Evolutionary conservation across 23 red algal species (phyloP).

Genomic region (Gracilaria gracilis): DNA sequence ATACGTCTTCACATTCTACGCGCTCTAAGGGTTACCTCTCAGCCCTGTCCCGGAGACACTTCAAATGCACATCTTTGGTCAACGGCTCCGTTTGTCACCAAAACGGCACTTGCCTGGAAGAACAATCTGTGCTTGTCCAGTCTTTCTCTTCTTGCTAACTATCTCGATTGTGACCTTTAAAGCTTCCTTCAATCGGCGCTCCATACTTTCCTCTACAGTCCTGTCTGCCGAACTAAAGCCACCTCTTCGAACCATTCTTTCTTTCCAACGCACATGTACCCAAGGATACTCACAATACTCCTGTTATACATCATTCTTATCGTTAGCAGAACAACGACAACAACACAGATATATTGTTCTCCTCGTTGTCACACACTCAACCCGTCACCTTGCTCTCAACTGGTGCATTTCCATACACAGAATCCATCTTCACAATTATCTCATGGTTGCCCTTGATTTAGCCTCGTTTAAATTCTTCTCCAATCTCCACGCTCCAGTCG

Average conservation of each 20-base stretch:
- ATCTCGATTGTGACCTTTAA: too few relatives aligned
- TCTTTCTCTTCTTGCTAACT: too few relatives aligned
- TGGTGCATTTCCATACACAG: slow-evolving; percentile 32
- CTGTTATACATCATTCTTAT: slow-evolving; percentile 16
- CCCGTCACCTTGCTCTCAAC: slow-evolving; percentile 30
- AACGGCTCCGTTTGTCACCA: too few relatives aligned
- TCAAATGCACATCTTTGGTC: too few relatives aligned
- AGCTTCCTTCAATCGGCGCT: not conserved
- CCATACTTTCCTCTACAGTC: not conserved
- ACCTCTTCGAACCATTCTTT: not conserved
- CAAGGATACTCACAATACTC: not conserved
- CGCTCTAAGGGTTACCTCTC: too few relatives aligned
- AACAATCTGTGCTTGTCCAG: too few relatives aligned
- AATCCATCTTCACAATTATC: slow-evolving; percentile 35
- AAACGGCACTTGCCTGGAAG: too few relatives aligned
- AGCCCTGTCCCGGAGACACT: too few relatives aligned
- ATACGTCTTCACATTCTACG: too few relatives aligned
- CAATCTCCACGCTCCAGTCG: slow-evolving; percentile 21
- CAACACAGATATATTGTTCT: slow-evolving; percentile 1
- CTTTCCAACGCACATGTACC: not conserved
- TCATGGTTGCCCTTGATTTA: slow-evolving; percentile 44
- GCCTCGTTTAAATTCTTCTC: slow-evolving; percentile 20
- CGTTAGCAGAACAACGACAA: slow-evolving; percentile 17
- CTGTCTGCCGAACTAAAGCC: not conserved
- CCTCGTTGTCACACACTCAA: slow-evolving; percentile 3